Evolutionary conservation across 768 basidiomycete genomes (phyloP).

Genomic region (Lentinula edodes): DNA sequence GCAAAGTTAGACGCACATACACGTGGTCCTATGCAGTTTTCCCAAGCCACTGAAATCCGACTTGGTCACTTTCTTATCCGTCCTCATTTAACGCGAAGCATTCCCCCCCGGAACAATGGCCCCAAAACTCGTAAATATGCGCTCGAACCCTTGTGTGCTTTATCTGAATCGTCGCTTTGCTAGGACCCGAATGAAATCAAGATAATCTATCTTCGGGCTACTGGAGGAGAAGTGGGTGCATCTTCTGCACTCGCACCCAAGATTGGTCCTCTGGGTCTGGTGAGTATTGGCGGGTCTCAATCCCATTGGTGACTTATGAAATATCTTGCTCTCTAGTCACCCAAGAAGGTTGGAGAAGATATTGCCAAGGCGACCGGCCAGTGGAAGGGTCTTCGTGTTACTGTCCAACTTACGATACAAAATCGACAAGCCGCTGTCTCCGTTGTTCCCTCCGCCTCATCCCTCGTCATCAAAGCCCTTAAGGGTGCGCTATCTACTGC

Average conservation of each 20-base stretch:
- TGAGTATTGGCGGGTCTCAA: conserved; percentile 34
- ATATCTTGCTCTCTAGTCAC: conserved; percentile 56
- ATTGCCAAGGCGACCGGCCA: conserved; percentile 97
- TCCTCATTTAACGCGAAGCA: not conserved
- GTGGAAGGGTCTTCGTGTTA: conserved; percentile 99
- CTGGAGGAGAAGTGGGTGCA: conserved; percentile 99
- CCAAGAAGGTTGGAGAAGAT: conserved; percentile 99
- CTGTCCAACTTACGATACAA: conserved; percentile 98
- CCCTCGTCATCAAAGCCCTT: conserved; percentile 95
- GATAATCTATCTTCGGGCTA: conserved; percentile 97
- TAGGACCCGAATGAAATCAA: conserved; percentile 98
- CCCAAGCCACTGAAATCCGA: not conserved
- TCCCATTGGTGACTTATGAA: too few species aligned
- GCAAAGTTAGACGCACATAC: not conserved
- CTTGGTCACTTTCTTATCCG: conserved; percentile 9
- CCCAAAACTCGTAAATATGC: conserved; percentile 59
- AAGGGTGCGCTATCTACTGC: conserved; percentile 64
- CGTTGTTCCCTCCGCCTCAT: conserved; percentile 95
- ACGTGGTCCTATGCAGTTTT: not conserved
- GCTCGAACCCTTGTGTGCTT: conserved; percentile 3
- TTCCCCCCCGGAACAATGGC: conserved; percentile 48
- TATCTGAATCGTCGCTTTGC: not conserved
- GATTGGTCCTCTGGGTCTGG: conserved; percentile 99
- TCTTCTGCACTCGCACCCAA: conserved; percentile 98
- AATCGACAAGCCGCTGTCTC: conserved; percentile 98